Conservation (phyloP, 1,284 basidiomycete genomes). For the Termitomyces sp. region DNA sequence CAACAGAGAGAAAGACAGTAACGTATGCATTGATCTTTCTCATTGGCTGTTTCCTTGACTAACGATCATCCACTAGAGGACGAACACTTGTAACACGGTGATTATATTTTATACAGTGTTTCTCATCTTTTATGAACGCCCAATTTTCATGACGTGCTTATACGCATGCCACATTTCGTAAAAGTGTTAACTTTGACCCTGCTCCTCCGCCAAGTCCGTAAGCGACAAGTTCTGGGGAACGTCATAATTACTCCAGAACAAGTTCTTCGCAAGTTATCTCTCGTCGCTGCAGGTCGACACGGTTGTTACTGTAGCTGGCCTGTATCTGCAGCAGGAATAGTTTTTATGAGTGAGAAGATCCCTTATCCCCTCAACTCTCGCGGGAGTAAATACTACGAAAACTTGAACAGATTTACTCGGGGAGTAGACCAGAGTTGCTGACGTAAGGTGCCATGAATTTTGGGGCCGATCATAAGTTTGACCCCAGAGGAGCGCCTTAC, state of each 20-base stretch:
- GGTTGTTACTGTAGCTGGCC: background rate
- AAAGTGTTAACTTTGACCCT: background rate
- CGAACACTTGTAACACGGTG: constrained; percentile 50
- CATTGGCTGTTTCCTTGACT: constrained; percentile 7
- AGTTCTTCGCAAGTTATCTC: background rate
- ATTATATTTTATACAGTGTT: constrained; percentile 13
- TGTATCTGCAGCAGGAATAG: background rate
- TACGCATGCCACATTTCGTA: background rate
- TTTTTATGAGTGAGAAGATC: background rate
- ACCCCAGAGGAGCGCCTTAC: constrained; percentile 26
- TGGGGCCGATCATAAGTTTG: constrained; percentile 34
- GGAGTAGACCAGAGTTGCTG: constrained; percentile 19
- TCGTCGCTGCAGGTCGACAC: background rate
- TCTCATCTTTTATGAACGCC: background rate
- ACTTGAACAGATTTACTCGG: background rate
- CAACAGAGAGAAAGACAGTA: constrained; percentile 88
- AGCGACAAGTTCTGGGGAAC: background rate
- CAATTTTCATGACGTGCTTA: background rate
- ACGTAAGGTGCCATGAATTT: constrained; percentile 35
- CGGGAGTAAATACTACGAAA: background rate
- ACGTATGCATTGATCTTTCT: constrained; percentile 47
- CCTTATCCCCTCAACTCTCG: background rate
- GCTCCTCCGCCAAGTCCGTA: background rate
- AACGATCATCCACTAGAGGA: constrained; percentile 31
- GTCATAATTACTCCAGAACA: background rate